These are phyloP conservation scores for Aspergillus pseudonomiae DNA, from an alignment of 2,329 filamentous ascomycete species.

Conservation along the genomic window DNA sequence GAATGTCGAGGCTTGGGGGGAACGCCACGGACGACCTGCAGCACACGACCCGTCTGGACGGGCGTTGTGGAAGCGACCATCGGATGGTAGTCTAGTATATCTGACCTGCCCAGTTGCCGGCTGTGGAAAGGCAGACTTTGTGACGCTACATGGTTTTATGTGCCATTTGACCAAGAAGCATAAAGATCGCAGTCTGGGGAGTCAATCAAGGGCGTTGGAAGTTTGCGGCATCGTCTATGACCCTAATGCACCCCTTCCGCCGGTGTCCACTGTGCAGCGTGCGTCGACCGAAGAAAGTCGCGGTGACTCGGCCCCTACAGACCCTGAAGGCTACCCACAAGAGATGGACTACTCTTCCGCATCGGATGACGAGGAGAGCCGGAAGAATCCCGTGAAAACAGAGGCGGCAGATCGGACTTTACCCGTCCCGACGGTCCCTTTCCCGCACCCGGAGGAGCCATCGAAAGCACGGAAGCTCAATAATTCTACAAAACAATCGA, in stretches of 20 bases:
- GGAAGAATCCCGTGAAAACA: slow-evolving; percentile 33
- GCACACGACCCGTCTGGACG: slow-evolving; percentile 43
- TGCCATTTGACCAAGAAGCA: slow-evolving; percentile 47
- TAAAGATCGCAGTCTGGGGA: slow-evolving; percentile 44
- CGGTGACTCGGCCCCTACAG: slow-evolving; percentile 31
- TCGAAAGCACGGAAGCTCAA: slow-evolving; percentile 23
- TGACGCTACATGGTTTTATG: slow-evolving; percentile 47
- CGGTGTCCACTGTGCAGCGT: slow-evolving; percentile 33
- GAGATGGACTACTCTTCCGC: slow-evolving; percentile 37
- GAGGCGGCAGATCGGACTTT: slow-evolving; percentile 31
- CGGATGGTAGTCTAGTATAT: slow-evolving; percentile 42
- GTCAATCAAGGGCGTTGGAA: slow-evolving; percentile 44
- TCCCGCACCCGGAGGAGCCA: slow-evolving; percentile 20
- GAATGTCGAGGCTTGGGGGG: slow-evolving; percentile 46
- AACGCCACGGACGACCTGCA: slow-evolving; percentile 45
- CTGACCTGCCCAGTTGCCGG: slow-evolving; percentile 42
- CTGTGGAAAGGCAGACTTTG: slow-evolving; percentile 45
- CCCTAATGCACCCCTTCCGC: slow-evolving; percentile 40
- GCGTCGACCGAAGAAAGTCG: slow-evolving; percentile 42
- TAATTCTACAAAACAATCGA: slow-evolving; percentile 41
- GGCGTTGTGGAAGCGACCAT: slow-evolving; percentile 45
- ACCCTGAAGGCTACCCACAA: slow-evolving; percentile 34
- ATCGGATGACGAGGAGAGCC: slow-evolving; percentile 32
- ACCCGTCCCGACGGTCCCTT: slow-evolving; percentile 17
- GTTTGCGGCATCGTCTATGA: slow-evolving; percentile 43